Percentiles rank a stretch among this genome's conserved stretches.
Conservation (phyloP, 2,329 filamentous ascomycete species). For the Pyrenophora teres region DNA sequence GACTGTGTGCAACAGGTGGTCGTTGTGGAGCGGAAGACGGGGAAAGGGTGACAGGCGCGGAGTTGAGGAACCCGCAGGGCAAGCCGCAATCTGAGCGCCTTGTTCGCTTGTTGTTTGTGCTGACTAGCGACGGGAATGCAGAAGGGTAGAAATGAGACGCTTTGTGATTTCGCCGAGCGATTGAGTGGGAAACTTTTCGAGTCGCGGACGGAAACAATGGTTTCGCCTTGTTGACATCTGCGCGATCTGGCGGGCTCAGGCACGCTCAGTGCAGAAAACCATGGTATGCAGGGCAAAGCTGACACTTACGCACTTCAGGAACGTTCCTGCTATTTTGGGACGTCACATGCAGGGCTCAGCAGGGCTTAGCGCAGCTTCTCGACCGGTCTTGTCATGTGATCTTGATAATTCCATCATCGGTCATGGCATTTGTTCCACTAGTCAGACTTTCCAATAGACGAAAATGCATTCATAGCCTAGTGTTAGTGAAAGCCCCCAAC, state of each 20-base stretch:
- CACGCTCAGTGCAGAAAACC: conserved; percentile 5
- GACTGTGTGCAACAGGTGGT: conserved; percentile 23
- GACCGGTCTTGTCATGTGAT: no score
- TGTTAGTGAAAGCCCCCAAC: no score
- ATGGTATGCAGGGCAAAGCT: conserved; percentile 10
- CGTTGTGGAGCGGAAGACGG: conserved; percentile 27
- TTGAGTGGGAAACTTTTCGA: neutral
- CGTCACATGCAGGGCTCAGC: neutral
- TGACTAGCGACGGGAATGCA: conserved; percentile 30
- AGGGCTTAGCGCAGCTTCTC: no score
- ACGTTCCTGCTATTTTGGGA: conserved; percentile 13
- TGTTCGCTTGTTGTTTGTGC: conserved; percentile 18
- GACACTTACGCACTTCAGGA: conserved; percentile 3
- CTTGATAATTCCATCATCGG: no score
- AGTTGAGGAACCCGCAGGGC: conserved; percentile 28
- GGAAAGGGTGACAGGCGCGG: conserved; percentile 24
- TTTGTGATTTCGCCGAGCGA: neutral
- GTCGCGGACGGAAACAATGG: neutral
- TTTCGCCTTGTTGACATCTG: conserved; percentile 7
- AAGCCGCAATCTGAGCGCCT: conserved; percentile 18
- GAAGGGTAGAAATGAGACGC: neutral
- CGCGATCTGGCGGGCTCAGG: conserved; percentile 6
- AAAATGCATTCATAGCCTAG: no score
- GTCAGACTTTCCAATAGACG: no score
- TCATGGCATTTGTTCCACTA: no score